Conservation (phyloP, 306 rosid species). For the Sicyos edulis region DNA sequence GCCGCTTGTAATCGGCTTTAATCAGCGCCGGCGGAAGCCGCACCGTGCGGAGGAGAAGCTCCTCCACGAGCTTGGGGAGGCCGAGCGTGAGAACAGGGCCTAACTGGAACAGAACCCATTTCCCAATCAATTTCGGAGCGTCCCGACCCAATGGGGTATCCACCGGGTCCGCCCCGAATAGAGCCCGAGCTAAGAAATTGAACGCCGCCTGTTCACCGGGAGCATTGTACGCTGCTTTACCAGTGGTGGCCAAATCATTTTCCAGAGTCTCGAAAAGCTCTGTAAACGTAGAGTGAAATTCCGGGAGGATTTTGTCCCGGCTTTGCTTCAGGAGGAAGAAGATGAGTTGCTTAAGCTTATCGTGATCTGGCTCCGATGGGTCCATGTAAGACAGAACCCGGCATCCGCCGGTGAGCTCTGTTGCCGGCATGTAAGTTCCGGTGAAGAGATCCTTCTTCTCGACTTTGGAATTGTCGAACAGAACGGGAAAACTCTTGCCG, state of each 20-base stretch:
- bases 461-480: constrained; percentile 65
- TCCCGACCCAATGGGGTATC: constrained; percentile 49
- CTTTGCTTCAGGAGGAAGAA: constrained; percentile 63
- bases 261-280: constrained; percentile 52
- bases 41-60: constrained; percentile 42
- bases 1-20: constrained; percentile 54
- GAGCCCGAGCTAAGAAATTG: constrained; percentile 52
- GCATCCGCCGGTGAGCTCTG: constrained; percentile 84
- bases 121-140: constrained; percentile 49
- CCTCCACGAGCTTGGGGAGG: constrained; percentile 60
- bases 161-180: constrained; percentile 38
- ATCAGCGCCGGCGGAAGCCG: constrained; percentile 53
- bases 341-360: constrained; percentile 45
- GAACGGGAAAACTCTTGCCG: constrained; percentile 68
- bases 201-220: constrained; percentile 72
- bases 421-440: constrained; percentile 78
- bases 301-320: constrained; percentile 50
- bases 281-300: constrained; percentile 51
- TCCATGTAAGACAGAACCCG: constrained; percentile 75
- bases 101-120: constrained; percentile 62
- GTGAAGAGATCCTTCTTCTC: constrained; percentile 74
- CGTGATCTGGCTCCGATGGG: constrained; percentile 77
- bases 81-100: constrained; percentile 54
- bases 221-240: constrained; percentile 41
- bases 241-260: constrained; percentile 34